phyloP scores from a whole-genome alignment of 805 yeast genomes.

The Candida koratica region DNA sequence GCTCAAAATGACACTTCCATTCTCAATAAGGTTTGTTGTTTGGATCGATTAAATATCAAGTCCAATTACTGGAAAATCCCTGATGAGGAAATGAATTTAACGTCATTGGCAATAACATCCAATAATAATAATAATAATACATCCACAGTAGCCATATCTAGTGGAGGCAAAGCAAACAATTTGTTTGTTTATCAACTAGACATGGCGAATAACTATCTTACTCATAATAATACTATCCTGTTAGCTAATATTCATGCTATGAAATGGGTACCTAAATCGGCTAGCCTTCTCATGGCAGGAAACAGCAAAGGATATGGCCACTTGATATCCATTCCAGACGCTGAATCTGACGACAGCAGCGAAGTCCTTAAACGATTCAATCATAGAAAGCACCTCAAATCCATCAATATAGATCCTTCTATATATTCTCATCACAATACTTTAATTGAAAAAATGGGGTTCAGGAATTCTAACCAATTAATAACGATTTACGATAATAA shows the following conservation, averaged over 20 bases:
- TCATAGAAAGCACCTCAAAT: constrained; percentile 61
- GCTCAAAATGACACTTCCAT: constrained; percentile 27
- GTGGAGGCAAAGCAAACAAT: constrained; percentile 44
- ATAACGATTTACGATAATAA: constrained; percentile 64
- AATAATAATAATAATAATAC: constrained; percentile 9
- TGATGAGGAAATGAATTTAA: constrained; percentile 41
- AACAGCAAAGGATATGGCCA: constrained; percentile 74
- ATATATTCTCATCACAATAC: constrained; percentile 19
- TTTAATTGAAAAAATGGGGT: constrained; percentile 25
- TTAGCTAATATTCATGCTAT: constrained; percentile 52
- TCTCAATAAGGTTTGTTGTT: constrained; percentile 41
- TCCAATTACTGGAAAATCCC: constrained; percentile 46
- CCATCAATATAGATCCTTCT: constrained; percentile 24
- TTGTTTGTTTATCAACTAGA: constrained; percentile 50
- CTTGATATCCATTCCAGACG: constrained; percentile 61
- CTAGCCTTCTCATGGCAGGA: constrained; percentile 58
- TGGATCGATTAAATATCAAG: constrained; percentile 37
- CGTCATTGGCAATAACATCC: constrained; percentile 35
- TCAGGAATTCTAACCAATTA: constrained; percentile 39
- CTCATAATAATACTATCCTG: constrained; percentile 57
- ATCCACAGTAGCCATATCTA: constrained; percentile 50
- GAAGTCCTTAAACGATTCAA: constrained; percentile 75
- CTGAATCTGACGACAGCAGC: constrained; percentile 46
- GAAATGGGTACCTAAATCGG: constrained; percentile 47
- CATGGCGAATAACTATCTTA: constrained; percentile 35